Evolutionary conservation across 192 early-diverging fungal genomes (phyloP).

Genomic region (Phlyctochytrium arcticum): DNA sequence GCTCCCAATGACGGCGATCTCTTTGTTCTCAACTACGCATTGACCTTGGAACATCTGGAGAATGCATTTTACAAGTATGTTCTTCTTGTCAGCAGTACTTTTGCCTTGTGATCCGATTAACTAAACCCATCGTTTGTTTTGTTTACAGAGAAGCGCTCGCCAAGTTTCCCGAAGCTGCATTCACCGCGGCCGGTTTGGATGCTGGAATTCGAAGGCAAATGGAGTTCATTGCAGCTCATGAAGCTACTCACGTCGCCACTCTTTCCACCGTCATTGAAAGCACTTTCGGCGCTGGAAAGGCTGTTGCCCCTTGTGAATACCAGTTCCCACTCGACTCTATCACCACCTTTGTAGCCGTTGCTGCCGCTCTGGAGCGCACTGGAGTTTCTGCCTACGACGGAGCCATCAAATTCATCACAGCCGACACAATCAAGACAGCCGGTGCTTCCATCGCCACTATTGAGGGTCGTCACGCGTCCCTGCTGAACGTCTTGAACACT

Average conservation of each 20-base stretch:
- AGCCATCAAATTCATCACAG: constrained; percentile 32
- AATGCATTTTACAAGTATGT: constrained; percentile 29
- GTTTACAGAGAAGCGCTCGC: constrained; percentile 21
- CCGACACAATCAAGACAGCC: constrained; percentile 42
- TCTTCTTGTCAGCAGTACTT: background rate
- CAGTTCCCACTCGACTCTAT: constrained; percentile 41
- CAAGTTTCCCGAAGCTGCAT: constrained; percentile 23
- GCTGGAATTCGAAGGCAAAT: constrained; percentile 25
- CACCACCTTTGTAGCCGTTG: constrained; percentile 36
- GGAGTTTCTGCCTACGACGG: constrained; percentile 54
- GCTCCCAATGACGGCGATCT: constrained; percentile 21
- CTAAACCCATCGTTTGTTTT: background rate
- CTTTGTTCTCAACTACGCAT: constrained; percentile 43
- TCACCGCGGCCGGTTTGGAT: constrained; percentile 27
- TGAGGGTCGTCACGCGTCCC: constrained; percentile 50
- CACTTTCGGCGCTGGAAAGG: constrained; percentile 29
- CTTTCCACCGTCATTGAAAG: constrained; percentile 23
- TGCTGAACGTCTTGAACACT: constrained; percentile 39
- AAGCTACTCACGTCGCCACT: constrained; percentile 33
- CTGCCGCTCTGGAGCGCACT: constrained; percentile 43
- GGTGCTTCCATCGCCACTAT: constrained; percentile 51
- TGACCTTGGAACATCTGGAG: constrained; percentile 40
- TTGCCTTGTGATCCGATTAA: background rate
- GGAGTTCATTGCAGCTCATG: constrained; percentile 24
- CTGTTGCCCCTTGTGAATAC: constrained; percentile 34